Base-by-base conservation (phyloP, 1,284 basidiomycete species). In the Tausonia pullulans region DNA sequence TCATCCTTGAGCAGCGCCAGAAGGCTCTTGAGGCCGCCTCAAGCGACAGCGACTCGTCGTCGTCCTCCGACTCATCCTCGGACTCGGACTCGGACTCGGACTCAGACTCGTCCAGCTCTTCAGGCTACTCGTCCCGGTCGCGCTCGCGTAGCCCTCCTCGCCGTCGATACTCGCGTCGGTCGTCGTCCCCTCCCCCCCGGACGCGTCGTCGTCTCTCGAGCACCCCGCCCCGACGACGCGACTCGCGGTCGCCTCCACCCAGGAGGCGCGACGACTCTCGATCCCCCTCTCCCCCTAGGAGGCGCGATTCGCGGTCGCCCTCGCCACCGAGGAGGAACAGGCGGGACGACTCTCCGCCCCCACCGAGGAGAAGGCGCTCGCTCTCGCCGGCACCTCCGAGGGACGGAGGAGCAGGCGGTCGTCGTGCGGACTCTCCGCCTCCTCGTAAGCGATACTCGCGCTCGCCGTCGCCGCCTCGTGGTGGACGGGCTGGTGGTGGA, bases 1-100 rank as follows among this genome's bases (percentile, higher is more conserved):
- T 95, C 50, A 88, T 96, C 69, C 87, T 95, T 83, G 92, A 93
- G 72, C 92, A 97, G 77, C 86, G 90, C 14, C 87, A 90, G 50
- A 87, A 87, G 0, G 84, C 87, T 80, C 80, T 88, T 49, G 88
- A 83, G 51, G 84, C 84, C 0, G 81, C 81, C 65, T 78, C 79
- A 5, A 75, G 75, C 7, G 73, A 73, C 55, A 69, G 67, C 39
- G 74, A 75, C 63, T 78, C 78, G 55, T 75, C 74, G 4, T 81
- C 81, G 0, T 81, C 79, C 62, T 76, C 78, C 44, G 75, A 76
- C 58, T 74, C 73, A 5, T 81, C 81, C 0, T 81, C 79, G 62
- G 76, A 78, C 45, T 70, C 69, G 14, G 63, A 64, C 41, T 68
- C 68, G 44, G 77, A 75, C 43, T 77, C 78, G 0, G 78, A 78